A percentile compares a stretch with the other conserved stretches of the same genome.
phyloP scores from a whole-genome alignment of 2,329 filamentous ascomycete species.

The Setomelanomma holmii region DNA sequence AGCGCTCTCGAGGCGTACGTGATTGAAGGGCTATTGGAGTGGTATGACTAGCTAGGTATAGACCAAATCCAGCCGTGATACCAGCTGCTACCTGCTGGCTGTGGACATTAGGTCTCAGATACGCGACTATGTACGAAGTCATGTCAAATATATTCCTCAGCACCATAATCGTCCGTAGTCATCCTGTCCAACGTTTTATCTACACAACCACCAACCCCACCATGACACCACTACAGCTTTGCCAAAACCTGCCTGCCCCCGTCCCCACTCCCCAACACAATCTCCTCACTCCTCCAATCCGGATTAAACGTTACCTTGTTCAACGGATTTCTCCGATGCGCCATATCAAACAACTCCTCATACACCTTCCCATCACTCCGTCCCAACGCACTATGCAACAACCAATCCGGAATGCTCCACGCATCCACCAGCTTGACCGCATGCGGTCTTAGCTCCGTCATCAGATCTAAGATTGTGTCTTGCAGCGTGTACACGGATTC shows the following conservation, averaged over 20 bases:
- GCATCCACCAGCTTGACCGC: constrained; percentile 60
- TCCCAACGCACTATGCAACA: constrained; percentile 60
- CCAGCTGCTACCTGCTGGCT: no score
- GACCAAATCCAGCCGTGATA: no score
- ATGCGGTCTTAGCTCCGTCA: constrained; percentile 58
- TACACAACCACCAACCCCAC: no score
- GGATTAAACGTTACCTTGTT: constrained; percentile 60
- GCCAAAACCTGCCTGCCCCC: constrained; percentile 35
- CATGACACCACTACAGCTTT: constrained; percentile 40
- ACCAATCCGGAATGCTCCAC: constrained; percentile 61
- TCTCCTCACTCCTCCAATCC: constrained; percentile 58
- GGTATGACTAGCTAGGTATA: no score
- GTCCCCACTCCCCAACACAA: constrained; percentile 56
- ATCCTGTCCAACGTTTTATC: no score
- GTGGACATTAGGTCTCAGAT: no score
- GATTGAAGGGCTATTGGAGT: no score
- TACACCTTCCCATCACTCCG: constrained; percentile 61
- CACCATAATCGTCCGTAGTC: no score
- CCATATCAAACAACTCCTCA: constrained; percentile 60
- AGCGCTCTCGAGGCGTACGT: no score
- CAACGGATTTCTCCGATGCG: constrained; percentile 60
- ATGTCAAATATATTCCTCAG: no score
- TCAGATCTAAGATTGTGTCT: constrained; percentile 53
- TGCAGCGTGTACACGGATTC: constrained; percentile 52
- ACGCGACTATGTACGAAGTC: no score